These are phyloP conservation scores for Farysia itapuensis DNA, from an alignment of 1,284 basidiomycete species.

Conservation along the genomic window DNA sequence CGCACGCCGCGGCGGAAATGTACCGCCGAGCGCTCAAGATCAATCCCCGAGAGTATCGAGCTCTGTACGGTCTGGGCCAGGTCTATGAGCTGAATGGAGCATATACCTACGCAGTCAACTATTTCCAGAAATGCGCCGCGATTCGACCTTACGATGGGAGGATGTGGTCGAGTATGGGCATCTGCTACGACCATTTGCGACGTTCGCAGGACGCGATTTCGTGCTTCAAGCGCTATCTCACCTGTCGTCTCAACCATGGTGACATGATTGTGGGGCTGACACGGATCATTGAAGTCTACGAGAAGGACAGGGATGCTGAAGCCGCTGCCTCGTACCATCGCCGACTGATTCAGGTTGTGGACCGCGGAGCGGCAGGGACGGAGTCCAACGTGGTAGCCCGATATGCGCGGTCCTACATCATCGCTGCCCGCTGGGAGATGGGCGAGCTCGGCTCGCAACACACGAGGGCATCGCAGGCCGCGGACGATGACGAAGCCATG, in stretches of 20 bases:
- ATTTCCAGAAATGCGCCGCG: constrained; percentile 93
- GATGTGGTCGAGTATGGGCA: constrained; percentile 91
- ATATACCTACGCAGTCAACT: constrained; percentile 92
- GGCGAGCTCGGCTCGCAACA: constrained; percentile 47
- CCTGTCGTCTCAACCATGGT: constrained; percentile 49
- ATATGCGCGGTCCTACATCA: constrained; percentile 48
- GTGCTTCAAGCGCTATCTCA: constrained; percentile 56
- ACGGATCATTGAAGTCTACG: constrained; percentile 53
- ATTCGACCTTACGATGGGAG: constrained; percentile 91
- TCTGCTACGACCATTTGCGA: constrained; percentile 85
- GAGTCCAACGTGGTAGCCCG: constrained; percentile 45
- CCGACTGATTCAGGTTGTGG: constrained; percentile 53
- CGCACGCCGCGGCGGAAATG: constrained; percentile 95
- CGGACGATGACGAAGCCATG: constrained; percentile 9
- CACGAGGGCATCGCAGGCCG: constrained; percentile 1
- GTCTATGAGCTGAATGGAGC: constrained; percentile 95
- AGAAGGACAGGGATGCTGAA: constrained; percentile 39
- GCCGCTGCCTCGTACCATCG: constrained; percentile 51
- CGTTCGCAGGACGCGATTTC: constrained; percentile 44
- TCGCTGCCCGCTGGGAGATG: constrained; percentile 57
- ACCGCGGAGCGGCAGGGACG: constrained; percentile 19
- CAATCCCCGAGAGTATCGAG: constrained; percentile 84
- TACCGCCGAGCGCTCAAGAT: constrained; percentile 94
- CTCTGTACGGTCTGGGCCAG: constrained; percentile 98
- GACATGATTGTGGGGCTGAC: constrained; percentile 47